Base-by-base conservation (phyloP, 331 rosid genomes). In the Telfairia occidentalis region DNA sequence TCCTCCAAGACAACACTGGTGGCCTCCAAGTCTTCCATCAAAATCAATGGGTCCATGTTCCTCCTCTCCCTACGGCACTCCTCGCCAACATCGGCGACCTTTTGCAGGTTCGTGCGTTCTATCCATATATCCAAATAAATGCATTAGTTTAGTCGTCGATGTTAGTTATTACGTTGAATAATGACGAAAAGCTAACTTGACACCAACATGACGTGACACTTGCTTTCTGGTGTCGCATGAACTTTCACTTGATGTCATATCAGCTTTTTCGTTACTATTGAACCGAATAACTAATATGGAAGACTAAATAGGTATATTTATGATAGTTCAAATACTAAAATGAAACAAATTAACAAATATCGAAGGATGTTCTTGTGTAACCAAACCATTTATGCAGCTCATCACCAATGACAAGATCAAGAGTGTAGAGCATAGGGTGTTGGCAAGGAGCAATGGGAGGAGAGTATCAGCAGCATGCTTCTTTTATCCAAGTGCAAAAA, bases 11-110 rank as follows among this genome's bases (percentile, higher is more conserved):
- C 86, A 74, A 52, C 74, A 59, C 78, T 7, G 92, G 96, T 24
- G 97, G 98, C 81, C 93, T 92, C 64, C 96, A 92, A 60, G 92
- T 90, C 78, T 82, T 87, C 29, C 88, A 86, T 55, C 83, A 82
- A 82, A 79, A 88, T 57, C 92, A 84, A 2, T 90, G 97, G 97
- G 82, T 89, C 67, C 87, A 85, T 69, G 74, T 92, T 4, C 80
- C 84, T 5, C 90, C 98, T 9, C 19, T 79, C 18, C 84, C 74
- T 0, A 89, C 90, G 23, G 92, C 89, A 26, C 54, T 92, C 12
- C 88, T 90, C 32, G 92, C 82, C 78, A 90, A 92, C 77, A 75
- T 92, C 18, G 96, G 98, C 32, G 96, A 90, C 81, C 66, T 90
- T 66, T 78, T 92, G 85, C 98, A 92, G 91, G 97, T 87, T 0